A percentile compares a stretch with the other conserved stretches of the same genome.
Evolutionary conservation across 352 stramenopile species (phyloP).

Genomic region (Pythium scleroteichum): DNA sequence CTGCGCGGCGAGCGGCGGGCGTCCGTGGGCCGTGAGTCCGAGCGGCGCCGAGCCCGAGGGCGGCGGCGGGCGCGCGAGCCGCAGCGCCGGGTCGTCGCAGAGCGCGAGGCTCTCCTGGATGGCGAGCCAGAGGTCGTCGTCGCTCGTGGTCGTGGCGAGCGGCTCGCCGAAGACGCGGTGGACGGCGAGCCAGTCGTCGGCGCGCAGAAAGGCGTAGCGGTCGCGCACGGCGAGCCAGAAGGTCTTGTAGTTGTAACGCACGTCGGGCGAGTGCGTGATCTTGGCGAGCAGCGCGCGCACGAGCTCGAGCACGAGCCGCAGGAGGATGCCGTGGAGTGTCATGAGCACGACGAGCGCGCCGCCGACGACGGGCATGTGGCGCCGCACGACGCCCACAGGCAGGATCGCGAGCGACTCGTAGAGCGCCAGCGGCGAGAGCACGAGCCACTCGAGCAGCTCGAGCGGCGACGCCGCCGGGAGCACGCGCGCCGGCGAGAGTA

Average conservation of each 20-base stretch:
- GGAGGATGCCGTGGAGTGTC: conserved; percentile 69
- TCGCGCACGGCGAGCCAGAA: conserved; percentile 77
- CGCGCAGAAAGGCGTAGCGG: conserved; percentile 57
- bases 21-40: conserved; percentile 32
- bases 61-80: conserved; percentile 34
- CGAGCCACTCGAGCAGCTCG: conserved; percentile 47
- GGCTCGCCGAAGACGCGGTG: conserved; percentile 72
- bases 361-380: conserved; percentile 71
- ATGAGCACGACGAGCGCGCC: conserved; percentile 78
- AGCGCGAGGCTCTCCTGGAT: conserved; percentile 73
- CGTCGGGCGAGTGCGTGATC: conserved; percentile 64
- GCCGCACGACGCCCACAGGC: conserved; percentile 70
- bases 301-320: conserved; percentile 66
- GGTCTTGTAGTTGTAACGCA: conserved; percentile 65
- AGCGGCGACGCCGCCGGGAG: conserved; percentile 32
- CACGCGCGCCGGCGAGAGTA: conserved; percentile 15
- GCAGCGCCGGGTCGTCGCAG: conserved; percentile 68
- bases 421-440: conserved; percentile 69
- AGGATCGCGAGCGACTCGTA: conserved; percentile 79
- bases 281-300: conserved; percentile 67
- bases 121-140: conserved; percentile 82
- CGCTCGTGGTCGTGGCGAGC: conserved; percentile 56
- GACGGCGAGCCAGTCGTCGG: conserved; percentile 60
- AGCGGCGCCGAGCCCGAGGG: conserved; percentile 4
- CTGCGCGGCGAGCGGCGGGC: conserved; percentile 31